Evolutionary conservation across 805 yeast species (phyloP).

Genomic region (Candida ovalis): DNA sequence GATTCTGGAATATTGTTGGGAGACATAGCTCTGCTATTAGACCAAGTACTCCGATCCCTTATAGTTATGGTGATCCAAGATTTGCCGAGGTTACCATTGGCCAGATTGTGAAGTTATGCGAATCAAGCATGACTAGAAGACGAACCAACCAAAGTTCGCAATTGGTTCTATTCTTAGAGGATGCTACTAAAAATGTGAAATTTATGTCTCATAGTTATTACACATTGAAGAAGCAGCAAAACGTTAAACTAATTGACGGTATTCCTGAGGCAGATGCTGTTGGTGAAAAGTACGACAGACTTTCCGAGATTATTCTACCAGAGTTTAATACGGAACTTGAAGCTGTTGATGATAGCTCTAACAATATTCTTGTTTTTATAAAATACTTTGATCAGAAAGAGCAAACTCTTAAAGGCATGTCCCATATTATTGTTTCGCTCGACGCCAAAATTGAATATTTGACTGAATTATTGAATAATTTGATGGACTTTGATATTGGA

Average conservation of each 20-base stretch:
- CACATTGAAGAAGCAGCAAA: conserved; percentile 9
- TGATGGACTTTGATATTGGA: conserved; percentile 37
- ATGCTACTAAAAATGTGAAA: conserved; percentile 40
- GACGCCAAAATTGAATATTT: conserved; percentile 42
- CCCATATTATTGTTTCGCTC: conserved; percentile 51
- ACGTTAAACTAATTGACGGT: conserved; percentile 3
- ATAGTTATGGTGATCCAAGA: conserved; percentile 23
- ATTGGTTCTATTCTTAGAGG: conserved; percentile 62
- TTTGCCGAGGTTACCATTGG: conserved; percentile 40
- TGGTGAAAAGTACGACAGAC: conserved; percentile 9
- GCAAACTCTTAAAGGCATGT: conserved; percentile 60
- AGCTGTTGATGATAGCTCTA: conserved; percentile 17
- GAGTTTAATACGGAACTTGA: conserved; percentile 22
- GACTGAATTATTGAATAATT: conserved; percentile 35
- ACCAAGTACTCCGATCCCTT: conserved; percentile 43
- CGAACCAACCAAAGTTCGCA: conserved; percentile 44
- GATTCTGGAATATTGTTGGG: conserved; percentile 62
- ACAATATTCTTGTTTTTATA: conserved; percentile 23
- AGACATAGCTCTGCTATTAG: conserved; percentile 72
- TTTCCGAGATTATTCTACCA: conserved; percentile 7
- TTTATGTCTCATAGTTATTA: conserved; percentile 26
- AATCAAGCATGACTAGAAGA: conserved; percentile 22
- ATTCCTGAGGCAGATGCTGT: conserved; percentile 4
- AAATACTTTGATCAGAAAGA: conserved; percentile 38
- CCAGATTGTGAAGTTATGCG: conserved; percentile 41